Conservation (phyloP, 2,329 filamentous ascomycete genomes). For the Neurospora crassa region DNA sequence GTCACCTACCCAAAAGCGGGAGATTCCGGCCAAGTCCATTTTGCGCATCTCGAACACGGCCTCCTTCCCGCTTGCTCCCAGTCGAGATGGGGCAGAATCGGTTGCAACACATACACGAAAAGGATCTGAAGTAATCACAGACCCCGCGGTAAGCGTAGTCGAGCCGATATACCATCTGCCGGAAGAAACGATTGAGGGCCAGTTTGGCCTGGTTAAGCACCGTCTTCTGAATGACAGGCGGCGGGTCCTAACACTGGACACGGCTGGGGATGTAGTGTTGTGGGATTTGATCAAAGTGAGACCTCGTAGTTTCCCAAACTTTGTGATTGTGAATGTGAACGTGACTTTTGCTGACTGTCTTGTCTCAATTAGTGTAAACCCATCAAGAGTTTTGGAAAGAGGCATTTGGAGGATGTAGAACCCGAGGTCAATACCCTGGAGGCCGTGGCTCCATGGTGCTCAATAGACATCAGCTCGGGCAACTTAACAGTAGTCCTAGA, state of each 20-base stretch:
- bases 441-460: slow-evolving; percentile 91
- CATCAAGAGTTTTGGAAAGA: slow-evolving; percentile 86
- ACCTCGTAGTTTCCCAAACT: background rate
- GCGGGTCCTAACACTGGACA: slow-evolving; percentile 83
- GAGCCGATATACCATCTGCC: slow-evolving; percentile 60
- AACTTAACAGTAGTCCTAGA: slow-evolving; percentile 85
- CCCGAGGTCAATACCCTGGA: slow-evolving; percentile 78
- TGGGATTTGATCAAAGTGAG: slow-evolving; percentile 85
- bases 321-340: background rate
- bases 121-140: slow-evolving; percentile 45
- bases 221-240: slow-evolving; percentile 83
- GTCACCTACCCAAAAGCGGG: slow-evolving; percentile 38
- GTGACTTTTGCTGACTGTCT: background rate
- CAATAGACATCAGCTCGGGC: slow-evolving; percentile 86
- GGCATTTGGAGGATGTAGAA: slow-evolving; percentile 86
- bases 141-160: slow-evolving; percentile 36
- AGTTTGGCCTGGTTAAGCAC: slow-evolving; percentile 91
- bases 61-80: slow-evolving; percentile 53
- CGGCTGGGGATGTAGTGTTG: slow-evolving; percentile 84
- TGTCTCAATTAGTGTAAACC: slow-evolving; percentile 57
- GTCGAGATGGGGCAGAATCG: slow-evolving; percentile 38
- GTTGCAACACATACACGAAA: slow-evolving; percentile 40
- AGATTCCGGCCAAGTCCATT: slow-evolving; percentile 69
- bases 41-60: slow-evolving; percentile 79
- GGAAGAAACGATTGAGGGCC: slow-evolving; percentile 81